Base-by-base conservation (phyloP, 1,284 basidiomycete genomes). In the Trichosporon sp. region DNA sequence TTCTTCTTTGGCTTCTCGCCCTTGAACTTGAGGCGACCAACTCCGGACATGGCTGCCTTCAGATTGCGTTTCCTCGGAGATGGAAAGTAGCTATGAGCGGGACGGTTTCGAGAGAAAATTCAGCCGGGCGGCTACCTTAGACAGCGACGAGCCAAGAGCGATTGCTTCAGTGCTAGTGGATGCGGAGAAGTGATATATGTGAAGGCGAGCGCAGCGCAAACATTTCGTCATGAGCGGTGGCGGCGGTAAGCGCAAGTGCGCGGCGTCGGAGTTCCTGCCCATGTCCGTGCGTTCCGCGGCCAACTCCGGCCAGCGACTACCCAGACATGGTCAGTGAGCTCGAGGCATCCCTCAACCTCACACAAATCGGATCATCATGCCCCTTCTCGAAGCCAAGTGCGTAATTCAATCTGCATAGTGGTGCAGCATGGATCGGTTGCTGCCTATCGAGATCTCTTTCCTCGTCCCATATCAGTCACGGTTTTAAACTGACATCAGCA, bases 1-100 rank as follows among this genome's bases (percentile, higher is more conserved):
- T 82, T 82, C 77, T 82, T 82, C 74, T 81, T 79, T n/a, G 71
- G 65, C 71, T 80, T 80, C 59, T 82, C 82, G 56, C 82, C 82
- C 66, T 83, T 83, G 75, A 83, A 83, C 66, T 81, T 78, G 65
- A 81, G 78, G 49, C 49, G 49, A 16, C 49, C 25, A 4, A 54
- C 49, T 13, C 49, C 49, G 49, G 49, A 54, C 49, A 54, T 54
- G 49, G 11, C 37, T 5, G 11, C 32, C n/a, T n/a, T n/a, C n/a
- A n/a, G n/a, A n/a, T n/a, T n/a, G n/a, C n/a, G n/a, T n/a, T n/a
- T n/a, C n/a, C n/a, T n/a, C n/a, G n/a, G n/a, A n/a, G n/a, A n/a
- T 5, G 32, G 32, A 11, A 11, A 5, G 32, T 5, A 32, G 32
- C 32, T 32, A 11, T 32, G 32, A 11, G 32, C 32, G 32, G 32